A percentile compares a stretch with the other conserved stretches of the same genome.
Conservation (phyloP, 1,284 basidiomycete genomes). For the Singerocomus inundabilis region DNA sequence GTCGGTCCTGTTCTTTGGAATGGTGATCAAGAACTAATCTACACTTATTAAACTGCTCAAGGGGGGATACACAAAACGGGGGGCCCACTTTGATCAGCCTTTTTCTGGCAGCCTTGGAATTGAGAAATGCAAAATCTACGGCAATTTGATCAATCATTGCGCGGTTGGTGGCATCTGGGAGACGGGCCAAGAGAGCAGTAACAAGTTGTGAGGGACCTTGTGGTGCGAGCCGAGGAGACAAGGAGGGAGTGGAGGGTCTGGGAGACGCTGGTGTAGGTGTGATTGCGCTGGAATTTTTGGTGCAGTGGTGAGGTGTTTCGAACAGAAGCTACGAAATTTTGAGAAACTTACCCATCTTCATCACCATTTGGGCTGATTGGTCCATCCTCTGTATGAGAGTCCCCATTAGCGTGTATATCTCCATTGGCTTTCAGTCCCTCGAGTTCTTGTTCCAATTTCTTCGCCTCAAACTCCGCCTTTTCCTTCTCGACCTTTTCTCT, state of each 20-base stretch:
- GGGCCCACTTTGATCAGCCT: conserved; percentile 77
- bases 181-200: conserved; percentile 86
- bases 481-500: conserved; percentile 45
- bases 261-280: conserved; percentile 71
- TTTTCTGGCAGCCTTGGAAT: conserved; percentile 93
- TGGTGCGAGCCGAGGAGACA: conserved; percentile 66
- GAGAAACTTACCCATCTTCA: conserved; percentile 49
- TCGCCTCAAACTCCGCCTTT: conserved; percentile 57
- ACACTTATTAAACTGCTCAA: conserved; percentile 10
- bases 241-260: conserved; percentile 55
- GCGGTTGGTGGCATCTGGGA: conserved; percentile 93
- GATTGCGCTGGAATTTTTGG: conserved; percentile 25
- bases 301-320: conserved; percentile 1
- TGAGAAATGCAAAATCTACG: conserved; percentile 94
- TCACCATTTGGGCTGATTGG: conserved; percentile 36
- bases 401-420: conserved; percentile 21
- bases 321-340: conserved; percentile 7
- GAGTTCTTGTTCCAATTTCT: conserved; percentile 71
- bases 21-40: conserved; percentile 75
- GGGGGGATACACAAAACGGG: neutral
- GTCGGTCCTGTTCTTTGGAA: conserved; percentile 88
- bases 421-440: conserved; percentile 46
- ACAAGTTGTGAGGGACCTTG: conserved; percentile 93
- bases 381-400: conserved; percentile 10
- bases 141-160: conserved; percentile 91